Evolutionary conservation across 331 rosid species (phyloP), one percentile per base, ranked within the genome.

Genomic region (Saraca asoca): DNA sequence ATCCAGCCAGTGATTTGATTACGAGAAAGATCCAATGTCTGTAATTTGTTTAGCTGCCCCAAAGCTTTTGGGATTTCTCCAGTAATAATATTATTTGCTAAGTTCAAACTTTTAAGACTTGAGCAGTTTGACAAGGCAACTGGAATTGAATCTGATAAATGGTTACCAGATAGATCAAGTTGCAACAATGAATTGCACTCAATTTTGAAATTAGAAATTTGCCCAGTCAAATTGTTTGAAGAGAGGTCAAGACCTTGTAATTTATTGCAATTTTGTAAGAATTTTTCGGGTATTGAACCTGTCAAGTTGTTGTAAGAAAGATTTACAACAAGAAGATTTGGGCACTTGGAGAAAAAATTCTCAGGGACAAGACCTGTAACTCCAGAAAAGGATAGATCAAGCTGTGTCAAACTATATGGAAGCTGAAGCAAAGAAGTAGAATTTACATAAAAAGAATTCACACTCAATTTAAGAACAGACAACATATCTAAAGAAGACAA

Each of bases 1-100:
- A 93, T 85, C 98, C 98, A 93, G n/a, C 97, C 95, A 35, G 75
- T 85, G 45, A 93, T 77, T 70, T 84, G 95, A 70, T 93, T 93
- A 13, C 64, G 81, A 41, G 98, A 88, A 65, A 93, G 91, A 79
- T 93, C 98, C 68, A 93, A 43, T 59, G 66, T 78, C 65, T 90
- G 88, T 9, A 93, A 42, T 31, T 85, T 85, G 34, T 20, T 80
- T 14, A 93, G 75, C 53, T 81, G 80, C 33, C 98, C 98, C 12
- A 93, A 79, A 60, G 81, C 57, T 68, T 72, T 80, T 29, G 98
- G 98, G 68, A 93, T 84, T 69, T 78, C 88, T 65, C 95, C 95
- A 5, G 85, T 70, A 11, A 93, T 71, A 49, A 64, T 58, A 80
- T 93, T 93, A 51, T 19, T 9, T 2, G 85, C 83, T 14, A 93